These are phyloP conservation scores for Neurospora sp. DNA, from an alignment of 495 filamentous ascomycete species.

Conservation along the genomic window DNA sequence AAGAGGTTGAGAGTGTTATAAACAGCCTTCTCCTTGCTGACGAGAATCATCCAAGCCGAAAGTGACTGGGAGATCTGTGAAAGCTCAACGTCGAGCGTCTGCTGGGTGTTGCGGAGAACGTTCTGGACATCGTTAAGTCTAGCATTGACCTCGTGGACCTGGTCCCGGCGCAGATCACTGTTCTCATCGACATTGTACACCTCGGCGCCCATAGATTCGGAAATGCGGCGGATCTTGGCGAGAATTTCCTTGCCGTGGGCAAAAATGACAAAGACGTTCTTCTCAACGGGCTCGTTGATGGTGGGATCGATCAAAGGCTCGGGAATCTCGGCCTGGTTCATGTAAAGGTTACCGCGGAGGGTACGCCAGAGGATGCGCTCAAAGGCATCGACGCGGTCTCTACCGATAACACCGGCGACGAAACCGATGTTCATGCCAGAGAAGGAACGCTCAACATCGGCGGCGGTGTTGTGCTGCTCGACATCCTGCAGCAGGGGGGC, in stretches of 20 bases:
- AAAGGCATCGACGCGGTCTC: conserved; percentile 87
- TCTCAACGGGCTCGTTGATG: conserved; percentile 82
- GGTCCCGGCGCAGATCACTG: conserved; percentile 81
- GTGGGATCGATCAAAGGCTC: conserved; percentile 87
- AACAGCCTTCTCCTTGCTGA: conserved; percentile 98
- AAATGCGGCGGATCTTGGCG: conserved; percentile 97
- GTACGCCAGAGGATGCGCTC: conserved; percentile 97
- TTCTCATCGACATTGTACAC: conserved; percentile 97
- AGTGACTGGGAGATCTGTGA: conserved; percentile 83
- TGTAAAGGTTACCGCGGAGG: conserved; percentile 94
- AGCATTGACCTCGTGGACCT: conserved; percentile 93
- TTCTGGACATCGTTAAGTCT: conserved; percentile 80
- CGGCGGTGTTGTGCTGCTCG: conserved; percentile 68
- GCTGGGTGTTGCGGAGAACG: conserved; percentile 92
- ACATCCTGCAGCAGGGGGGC: conserved; percentile 75
- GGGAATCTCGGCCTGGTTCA: conserved; percentile 98
- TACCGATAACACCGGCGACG: conserved; percentile 92
- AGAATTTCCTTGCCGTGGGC: conserved; percentile 97
- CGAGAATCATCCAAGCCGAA: conserved; percentile 89
- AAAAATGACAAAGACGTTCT: conserved; percentile 99
- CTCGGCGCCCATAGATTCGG: conserved; percentile 89
- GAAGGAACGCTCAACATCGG: conserved; percentile 75
- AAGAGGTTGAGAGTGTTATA: conserved; percentile 93
- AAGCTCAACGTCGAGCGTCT: conserved; percentile 85
- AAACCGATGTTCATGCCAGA: conserved; percentile 99